phyloP scores from a whole-genome alignment of 164 flowering plant species.

The Magnolia officinalis region DNA sequence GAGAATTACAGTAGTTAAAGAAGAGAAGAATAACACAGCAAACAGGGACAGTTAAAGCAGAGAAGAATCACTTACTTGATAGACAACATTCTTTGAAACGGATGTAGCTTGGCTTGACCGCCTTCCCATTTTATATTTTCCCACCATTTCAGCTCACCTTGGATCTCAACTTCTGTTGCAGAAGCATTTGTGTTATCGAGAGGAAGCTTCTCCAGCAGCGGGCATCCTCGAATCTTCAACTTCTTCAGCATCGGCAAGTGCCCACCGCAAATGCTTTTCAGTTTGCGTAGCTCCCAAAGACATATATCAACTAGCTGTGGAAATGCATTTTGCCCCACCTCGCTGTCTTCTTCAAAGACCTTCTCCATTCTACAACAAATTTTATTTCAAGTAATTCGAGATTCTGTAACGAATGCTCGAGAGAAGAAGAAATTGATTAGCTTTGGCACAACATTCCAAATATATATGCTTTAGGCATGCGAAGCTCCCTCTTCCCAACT shows the following conservation, averaged over 20 bases:
- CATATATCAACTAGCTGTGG: neutral
- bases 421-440: neutral
- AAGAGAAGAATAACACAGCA: too few relatives aligned
- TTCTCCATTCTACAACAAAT: neutral
- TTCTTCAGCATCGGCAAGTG: neutral
- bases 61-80: neutral
- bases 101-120: neutral
- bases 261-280: neutral
- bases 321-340: neutral
- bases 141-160: constrained; percentile 1
- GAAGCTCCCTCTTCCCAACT: neutral
- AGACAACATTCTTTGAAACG: neutral
- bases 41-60: neutral
- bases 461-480: neutral
- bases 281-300: neutral
- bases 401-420: neutral
- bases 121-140: neutral
- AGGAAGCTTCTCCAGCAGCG: neutral
- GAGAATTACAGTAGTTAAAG: too few relatives aligned
- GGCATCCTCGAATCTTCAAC: neutral
- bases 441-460: neutral
- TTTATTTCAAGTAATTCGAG: neutral
- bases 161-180: neutral
- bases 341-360: neutral
- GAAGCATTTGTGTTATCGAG: neutral